Percentiles rank a stretch among this genome's conserved stretches.
These are phyloP conservation scores for Cucurbita moschata DNA, from an alignment of 306 rosid species.

Conservation along the genomic window DNA sequence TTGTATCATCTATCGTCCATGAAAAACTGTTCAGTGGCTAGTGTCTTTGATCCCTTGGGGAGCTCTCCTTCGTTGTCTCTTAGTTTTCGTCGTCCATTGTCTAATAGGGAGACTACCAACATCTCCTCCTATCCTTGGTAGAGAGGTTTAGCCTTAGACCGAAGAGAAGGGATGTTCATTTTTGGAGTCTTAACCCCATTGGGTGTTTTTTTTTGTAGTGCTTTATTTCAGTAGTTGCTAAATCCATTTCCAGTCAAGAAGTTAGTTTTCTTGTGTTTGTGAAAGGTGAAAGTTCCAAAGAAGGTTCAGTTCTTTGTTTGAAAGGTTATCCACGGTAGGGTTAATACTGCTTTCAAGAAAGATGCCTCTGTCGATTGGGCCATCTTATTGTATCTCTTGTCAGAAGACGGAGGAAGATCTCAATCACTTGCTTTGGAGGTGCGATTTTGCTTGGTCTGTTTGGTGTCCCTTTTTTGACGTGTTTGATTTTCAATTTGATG, in stretches of 20 bases:
- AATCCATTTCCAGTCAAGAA: background rate
- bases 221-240: background rate
- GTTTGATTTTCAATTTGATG: too few relatives aligned
- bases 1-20: too few relatives aligned
- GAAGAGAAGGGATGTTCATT: background rate
- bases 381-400: too few relatives aligned
- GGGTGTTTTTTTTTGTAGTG: background rate
- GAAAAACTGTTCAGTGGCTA: too few relatives aligned
- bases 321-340: background rate
- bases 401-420: too few relatives aligned
- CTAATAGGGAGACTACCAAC: background rate
- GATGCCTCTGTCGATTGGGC: too few relatives aligned
- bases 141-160: background rate
- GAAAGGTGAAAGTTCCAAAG: background rate
- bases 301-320: background rate
- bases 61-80: background rate
- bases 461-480: too few relatives aligned
- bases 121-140: background rate
- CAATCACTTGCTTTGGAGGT: too few relatives aligned
- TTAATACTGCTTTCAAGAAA: background rate
- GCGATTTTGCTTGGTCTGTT: too few relatives aligned
- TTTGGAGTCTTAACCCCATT: background rate
- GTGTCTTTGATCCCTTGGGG: background rate
- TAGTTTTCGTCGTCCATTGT: background rate
- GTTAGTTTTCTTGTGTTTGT: too few relatives aligned